phyloP scores from a whole-genome alignment of 2,329 filamentous ascomycete species.

The Microcyclospora pomicola region DNA sequence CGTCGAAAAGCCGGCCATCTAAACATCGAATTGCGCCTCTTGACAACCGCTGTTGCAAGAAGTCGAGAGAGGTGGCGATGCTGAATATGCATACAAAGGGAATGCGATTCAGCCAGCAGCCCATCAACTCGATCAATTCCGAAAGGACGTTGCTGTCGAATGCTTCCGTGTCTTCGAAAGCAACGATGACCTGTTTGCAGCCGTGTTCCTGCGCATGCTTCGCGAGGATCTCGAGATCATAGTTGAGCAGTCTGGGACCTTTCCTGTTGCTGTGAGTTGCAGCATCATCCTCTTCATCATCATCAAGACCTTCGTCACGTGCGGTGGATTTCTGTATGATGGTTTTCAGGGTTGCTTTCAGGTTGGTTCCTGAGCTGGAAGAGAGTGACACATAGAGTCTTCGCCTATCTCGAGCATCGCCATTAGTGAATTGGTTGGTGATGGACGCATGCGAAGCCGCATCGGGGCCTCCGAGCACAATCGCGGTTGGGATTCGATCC shows the following conservation, averaged over 20 bases:
- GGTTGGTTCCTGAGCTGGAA: slow-evolving; percentile 56
- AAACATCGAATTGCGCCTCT: slow-evolving; percentile 54
- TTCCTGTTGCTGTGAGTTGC: slow-evolving; percentile 15
- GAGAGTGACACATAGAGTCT: slow-evolving; percentile 51
- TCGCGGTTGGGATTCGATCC: slow-evolving; percentile 7
- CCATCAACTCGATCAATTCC: slow-evolving; percentile 55
- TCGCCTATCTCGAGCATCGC: slow-evolving; percentile 10
- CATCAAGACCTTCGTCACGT: slow-evolving; percentile 24
- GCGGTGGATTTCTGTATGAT: slow-evolving; percentile 54
- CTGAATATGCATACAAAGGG: slow-evolving; percentile 67
- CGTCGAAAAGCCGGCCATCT: slow-evolving; percentile 60
- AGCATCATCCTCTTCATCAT: slow-evolving; percentile 43
- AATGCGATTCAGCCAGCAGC: slow-evolving; percentile 60
- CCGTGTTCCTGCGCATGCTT: slow-evolving; percentile 42
- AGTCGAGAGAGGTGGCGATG: slow-evolving; percentile 67
- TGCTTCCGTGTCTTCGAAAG: slow-evolving; percentile 69
- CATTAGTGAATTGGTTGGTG: slow-evolving; percentile 49
- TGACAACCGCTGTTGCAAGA: slow-evolving; percentile 60
- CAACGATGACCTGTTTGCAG: slow-evolving; percentile 51
- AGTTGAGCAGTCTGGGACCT: slow-evolving; percentile 50
- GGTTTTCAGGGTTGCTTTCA: slow-evolving; percentile 59
- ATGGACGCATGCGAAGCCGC: slow-evolving; percentile 61
- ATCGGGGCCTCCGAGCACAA: slow-evolving; percentile 50
- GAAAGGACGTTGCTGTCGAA: slow-evolving; percentile 61
- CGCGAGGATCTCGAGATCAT: slow-evolving; percentile 60